phyloP scores from a whole-genome alignment of 306 rosid genomes.

The Medicago arabica region DNA sequence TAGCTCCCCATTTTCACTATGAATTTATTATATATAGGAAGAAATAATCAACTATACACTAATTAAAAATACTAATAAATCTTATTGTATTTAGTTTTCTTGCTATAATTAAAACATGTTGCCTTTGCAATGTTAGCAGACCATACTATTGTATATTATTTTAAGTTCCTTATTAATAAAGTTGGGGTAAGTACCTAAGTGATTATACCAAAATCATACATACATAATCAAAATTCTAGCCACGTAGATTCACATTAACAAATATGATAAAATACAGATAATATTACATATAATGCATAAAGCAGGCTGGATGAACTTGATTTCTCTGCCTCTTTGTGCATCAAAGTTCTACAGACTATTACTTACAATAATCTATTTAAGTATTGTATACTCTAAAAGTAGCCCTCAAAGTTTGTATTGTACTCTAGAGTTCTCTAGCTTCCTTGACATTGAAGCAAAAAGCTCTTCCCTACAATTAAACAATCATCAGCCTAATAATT shows the following conservation, averaged over 20 bases:
- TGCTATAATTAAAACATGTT: no score
- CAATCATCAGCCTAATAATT: background rate
- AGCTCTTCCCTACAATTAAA: slow-evolving; percentile 7
- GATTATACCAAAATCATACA: background rate
- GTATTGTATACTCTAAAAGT: background rate
- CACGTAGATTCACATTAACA: background rate
- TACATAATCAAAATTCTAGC: background rate
- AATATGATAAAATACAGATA: slow-evolving; percentile 8
- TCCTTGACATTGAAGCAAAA: slow-evolving; percentile 3
- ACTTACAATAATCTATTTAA: slow-evolving; percentile 7
- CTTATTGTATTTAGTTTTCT: no score
- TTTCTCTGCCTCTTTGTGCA: background rate
- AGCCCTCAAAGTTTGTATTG: background rate
- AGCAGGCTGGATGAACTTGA: background rate
- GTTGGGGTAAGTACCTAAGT: no score
- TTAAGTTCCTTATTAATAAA: no score
- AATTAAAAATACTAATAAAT: no score
- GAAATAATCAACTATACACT: no score
- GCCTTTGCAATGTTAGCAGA: no score
- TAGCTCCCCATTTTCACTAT: no score
- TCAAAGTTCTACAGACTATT: slow-evolving; percentile 15
- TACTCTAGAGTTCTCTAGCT: slow-evolving; percentile 12
- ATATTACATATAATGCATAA: slow-evolving; percentile 18
- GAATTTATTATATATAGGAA: no score
- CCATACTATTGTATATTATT: no score